A percentile compares a stretch with the other conserved stretches of the same genome.
Evolutionary conservation across 352 stramenopile genomes (phyloP).

Genomic region (Phytophthora tubulina): DNA sequence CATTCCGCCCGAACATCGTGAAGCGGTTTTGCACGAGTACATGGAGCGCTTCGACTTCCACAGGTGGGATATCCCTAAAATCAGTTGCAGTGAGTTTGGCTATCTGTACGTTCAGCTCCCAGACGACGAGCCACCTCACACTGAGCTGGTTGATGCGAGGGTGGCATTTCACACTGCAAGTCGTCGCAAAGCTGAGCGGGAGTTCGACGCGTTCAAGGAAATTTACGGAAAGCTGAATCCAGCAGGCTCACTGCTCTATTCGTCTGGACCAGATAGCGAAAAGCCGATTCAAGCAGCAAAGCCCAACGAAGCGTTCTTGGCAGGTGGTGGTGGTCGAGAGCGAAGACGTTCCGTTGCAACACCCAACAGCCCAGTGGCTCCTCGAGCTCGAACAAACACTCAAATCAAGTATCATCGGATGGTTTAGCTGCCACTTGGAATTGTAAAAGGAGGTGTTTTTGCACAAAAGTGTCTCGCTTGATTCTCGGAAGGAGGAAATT

Average conservation of each 20-base stretch:
- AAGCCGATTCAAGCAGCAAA: slow-evolving; percentile 31
- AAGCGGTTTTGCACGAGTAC: slow-evolving; percentile 42
- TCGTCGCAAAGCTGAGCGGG: slow-evolving; percentile 32
- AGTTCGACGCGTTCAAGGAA: slow-evolving; percentile 36
- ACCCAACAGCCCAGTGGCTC: slow-evolving; percentile 19
- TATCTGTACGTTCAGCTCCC: slow-evolving; percentile 50
- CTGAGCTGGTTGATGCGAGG: slow-evolving; percentile 19
- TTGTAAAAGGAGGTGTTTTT: too few relatives aligned
- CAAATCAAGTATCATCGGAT: slow-evolving; percentile 25
- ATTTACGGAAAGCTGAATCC: slow-evolving; percentile 39
- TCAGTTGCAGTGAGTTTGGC: slow-evolving; percentile 37
- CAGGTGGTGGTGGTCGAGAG: slow-evolving; percentile 17
- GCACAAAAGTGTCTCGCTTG: too few relatives aligned
- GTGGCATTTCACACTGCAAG: slow-evolving; percentile 15
- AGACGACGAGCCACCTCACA: slow-evolving; percentile 30
- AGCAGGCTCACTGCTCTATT: slow-evolving; percentile 14
- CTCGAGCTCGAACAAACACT: slow-evolving; percentile 5
- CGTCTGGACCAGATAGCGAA: slow-evolving; percentile 13
- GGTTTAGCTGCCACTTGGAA: too few relatives aligned
- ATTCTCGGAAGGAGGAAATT: too few relatives aligned
- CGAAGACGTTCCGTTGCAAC: slow-evolving; percentile 24
- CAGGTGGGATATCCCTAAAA: slow-evolving; percentile 31
- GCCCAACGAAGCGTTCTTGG: slow-evolving; percentile 38
- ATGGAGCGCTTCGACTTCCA: slow-evolving; percentile 29
- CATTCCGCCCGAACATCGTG: slow-evolving; percentile 40